A percentile compares a stretch with the other conserved stretches of the same genome.
Evolutionary conservation across 1,139 yeast species (phyloP).

Genomic region (Geotrichum fermentans): DNA sequence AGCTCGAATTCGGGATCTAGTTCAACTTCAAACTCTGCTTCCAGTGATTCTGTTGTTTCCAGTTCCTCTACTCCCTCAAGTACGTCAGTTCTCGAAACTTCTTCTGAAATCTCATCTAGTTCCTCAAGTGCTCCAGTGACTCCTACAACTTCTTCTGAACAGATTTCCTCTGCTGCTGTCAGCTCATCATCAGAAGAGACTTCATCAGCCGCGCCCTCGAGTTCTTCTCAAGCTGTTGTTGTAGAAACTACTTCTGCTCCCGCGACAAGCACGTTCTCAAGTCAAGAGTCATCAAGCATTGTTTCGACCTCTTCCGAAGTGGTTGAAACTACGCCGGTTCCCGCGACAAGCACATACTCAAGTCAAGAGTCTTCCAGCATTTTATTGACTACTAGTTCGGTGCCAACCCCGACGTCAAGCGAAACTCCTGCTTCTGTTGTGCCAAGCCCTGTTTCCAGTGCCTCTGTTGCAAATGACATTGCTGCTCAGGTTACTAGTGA

Average conservation of each 20-base stretch:
- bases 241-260: background rate
- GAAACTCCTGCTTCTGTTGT: constrained; percentile 1
- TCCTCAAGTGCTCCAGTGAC: background rate
- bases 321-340: background rate
- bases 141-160: background rate
- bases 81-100: background rate
- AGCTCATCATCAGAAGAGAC: background rate
- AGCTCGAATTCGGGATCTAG: constrained; percentile 18
- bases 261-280: constrained; percentile 6
- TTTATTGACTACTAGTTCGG: too few species aligned
- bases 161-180: constrained; percentile 1
- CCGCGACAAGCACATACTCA: background rate
- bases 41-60: constrained; percentile 17
- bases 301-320: constrained; percentile 9
- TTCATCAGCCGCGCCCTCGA: background rate
- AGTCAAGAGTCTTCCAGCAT: too few species aligned
- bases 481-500: background rate
- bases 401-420: constrained; percentile 8
- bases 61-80: constrained; percentile 20
- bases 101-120: background rate
- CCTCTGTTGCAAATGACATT: background rate
- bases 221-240: constrained; percentile 1
- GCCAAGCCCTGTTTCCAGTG: background rate
- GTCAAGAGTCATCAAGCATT: constrained; percentile 12
- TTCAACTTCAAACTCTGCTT: constrained; percentile 18